Evolutionary conservation across 176 grass and related monocot species (phyloP).

Genomic region (Aegilops sharonensis): DNA sequence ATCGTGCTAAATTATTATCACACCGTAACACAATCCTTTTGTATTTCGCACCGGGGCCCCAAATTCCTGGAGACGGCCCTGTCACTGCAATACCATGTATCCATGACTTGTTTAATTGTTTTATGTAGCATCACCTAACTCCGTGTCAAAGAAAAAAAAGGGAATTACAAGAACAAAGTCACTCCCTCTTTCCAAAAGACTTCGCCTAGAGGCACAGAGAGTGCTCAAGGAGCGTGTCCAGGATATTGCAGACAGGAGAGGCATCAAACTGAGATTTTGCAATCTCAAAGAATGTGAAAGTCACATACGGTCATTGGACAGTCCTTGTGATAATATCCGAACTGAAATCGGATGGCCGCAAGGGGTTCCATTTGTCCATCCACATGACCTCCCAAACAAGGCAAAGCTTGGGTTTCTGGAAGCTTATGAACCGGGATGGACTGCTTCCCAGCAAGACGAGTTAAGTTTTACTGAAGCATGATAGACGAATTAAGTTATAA

Average conservation of each 20-base stretch:
- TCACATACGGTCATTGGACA: constrained; percentile 51
- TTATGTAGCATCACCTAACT: constrained; percentile 53
- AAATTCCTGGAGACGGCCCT: too few species aligned
- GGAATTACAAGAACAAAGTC: constrained; percentile 52
- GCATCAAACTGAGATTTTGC: constrained; percentile 87
- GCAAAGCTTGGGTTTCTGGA: constrained; percentile 85
- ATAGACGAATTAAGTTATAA: background rate
- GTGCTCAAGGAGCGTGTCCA: constrained; percentile 91
- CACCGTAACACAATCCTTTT: too few species aligned
- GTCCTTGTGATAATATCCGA: constrained; percentile 56
- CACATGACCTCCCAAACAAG: constrained; percentile 96
- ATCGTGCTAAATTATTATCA: too few species aligned
- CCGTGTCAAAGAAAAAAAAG: constrained; percentile 55
- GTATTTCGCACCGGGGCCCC: too few species aligned
- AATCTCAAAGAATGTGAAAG: constrained; percentile 73
- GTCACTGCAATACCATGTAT: background rate
- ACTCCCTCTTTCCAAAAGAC: constrained; percentile 85
- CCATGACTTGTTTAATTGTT: constrained; percentile 28
- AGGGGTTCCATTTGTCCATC: constrained; percentile 94
- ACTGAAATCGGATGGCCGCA: constrained; percentile 81
- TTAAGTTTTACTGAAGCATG: constrained; percentile 54
- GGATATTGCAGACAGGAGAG: constrained; percentile 87
- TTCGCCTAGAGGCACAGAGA: constrained; percentile 85
- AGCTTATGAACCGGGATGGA: constrained; percentile 93
- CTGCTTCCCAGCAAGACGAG: constrained; percentile 83